Evolutionary conservation across 2,329 filamentous ascomycete genomes (phyloP).

Genomic region (Talaromyces amestolkiae): DNA sequence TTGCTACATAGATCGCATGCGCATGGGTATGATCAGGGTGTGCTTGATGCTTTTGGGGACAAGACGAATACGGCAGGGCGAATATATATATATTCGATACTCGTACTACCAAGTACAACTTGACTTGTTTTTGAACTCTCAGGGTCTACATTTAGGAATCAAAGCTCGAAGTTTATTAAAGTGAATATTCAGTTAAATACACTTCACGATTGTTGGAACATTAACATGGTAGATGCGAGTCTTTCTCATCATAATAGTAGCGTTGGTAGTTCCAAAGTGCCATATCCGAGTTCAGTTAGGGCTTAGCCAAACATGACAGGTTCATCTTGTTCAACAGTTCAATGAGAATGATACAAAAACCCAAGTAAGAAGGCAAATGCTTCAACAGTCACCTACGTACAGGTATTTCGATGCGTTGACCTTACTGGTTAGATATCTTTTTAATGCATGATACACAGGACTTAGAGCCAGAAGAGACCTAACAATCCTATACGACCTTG

Average conservation of each 20-base stretch:
- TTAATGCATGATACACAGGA: not conserved
- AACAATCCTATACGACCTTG: not conserved
- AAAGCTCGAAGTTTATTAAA: too few species aligned
- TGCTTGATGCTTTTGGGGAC: not conserved
- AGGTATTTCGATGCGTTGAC: not conserved
- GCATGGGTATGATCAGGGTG: not conserved
- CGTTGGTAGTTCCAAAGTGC: not conserved
- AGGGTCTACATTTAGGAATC: not conserved
- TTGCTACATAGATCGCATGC: not conserved
- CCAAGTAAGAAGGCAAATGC: too few species aligned
- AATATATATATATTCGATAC: not conserved
- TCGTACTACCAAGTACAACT: not conserved
- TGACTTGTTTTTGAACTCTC: too few species aligned
- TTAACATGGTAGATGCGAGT: not conserved
- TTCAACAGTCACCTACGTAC: too few species aligned
- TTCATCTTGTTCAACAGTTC: not conserved
- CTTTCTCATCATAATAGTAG: not conserved
- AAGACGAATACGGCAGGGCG: not conserved
- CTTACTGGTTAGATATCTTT: not conserved
- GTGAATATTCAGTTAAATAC: not conserved
- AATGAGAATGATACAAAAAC: too few species aligned
- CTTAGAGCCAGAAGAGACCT: not conserved
- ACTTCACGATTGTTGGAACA: not conserved
- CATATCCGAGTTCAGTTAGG: not conserved
- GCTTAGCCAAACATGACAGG: not conserved